phyloP scores from a whole-genome alignment of 192 early-diverging fungal species.

The Funneliformis mosseae region DNA sequence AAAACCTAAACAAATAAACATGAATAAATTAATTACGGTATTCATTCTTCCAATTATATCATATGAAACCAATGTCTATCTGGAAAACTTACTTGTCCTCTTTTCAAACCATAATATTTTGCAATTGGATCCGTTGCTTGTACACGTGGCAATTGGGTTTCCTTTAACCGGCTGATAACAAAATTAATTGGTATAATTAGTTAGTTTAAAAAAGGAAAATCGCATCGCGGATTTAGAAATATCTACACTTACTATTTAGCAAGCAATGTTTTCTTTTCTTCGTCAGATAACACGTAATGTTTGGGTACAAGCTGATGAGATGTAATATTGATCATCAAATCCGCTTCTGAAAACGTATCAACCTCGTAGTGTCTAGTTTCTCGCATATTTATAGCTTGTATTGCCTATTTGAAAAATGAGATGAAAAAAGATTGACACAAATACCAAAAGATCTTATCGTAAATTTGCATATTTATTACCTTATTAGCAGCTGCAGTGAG shows the following conservation, averaged over 20 bases:
- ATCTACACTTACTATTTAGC: conserved; percentile 79
- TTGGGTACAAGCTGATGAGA: conserved; percentile 93
- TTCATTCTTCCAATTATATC: neutral
- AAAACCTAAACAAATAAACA: conserved; percentile 65
- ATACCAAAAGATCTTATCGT: neutral
- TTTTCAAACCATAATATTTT: conserved; percentile 91
- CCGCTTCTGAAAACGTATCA: conserved; percentile 88
- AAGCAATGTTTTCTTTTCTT: conserved; percentile 90
- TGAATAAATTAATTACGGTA: neutral
- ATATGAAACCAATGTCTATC: neutral
- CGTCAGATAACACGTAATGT: conserved; percentile 81
- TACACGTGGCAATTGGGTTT: conserved; percentile 94
- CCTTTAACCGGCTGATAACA: conserved; percentile 77
- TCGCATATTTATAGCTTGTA: conserved; percentile 54
- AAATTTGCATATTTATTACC: conserved; percentile 39
- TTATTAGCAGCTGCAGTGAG: conserved; percentile 87
- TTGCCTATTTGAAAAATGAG: conserved; percentile 45
- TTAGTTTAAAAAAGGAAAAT: conserved; percentile 5
- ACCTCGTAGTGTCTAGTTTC: conserved; percentile 53
- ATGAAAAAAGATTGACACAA: neutral
- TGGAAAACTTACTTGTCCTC: conserved; percentile 61
- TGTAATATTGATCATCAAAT: conserved; percentile 97
- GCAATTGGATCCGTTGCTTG: conserved; percentile 87
- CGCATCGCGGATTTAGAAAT: neutral
- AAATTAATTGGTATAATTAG: neutral